Percentiles rank a stretch among this genome's conserved stretches.
Evolutionary conservation across 148 eudicot species (phyloP).

Genomic region (Suaeda aralocaspica): DNA sequence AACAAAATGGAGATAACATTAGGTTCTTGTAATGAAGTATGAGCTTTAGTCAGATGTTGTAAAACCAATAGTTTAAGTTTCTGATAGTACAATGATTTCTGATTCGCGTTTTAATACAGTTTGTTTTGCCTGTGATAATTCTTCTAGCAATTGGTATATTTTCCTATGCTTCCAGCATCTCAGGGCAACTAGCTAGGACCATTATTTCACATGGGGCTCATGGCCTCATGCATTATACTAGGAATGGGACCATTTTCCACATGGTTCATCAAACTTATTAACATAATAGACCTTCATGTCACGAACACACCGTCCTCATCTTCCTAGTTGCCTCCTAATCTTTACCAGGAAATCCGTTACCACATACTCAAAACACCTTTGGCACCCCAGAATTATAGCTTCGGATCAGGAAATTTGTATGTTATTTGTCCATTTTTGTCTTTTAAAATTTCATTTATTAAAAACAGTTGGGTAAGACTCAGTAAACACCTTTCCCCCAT

Average conservation of each 20-base stretch:
- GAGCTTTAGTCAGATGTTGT: not conserved
- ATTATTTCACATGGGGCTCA: constrained; percentile 16
- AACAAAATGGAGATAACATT: too few species aligned
- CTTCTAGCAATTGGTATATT: not conserved
- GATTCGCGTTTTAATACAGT: not conserved
- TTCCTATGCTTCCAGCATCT: not conserved
- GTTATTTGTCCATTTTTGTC: too few species aligned
- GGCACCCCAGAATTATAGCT: not conserved
- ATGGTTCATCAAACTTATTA: constrained; percentile 7
- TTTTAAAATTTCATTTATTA: too few species aligned
- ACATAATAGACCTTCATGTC: not conserved
- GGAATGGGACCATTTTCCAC: constrained; percentile 8
- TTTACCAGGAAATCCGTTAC: too few species aligned
- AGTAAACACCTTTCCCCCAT: too few species aligned
- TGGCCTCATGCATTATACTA: constrained; percentile 19
- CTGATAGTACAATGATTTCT: constrained; percentile 3
- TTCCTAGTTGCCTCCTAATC: not conserved
- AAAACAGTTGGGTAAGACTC: too few species aligned
- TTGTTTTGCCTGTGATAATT: not conserved
- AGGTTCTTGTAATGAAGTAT: not conserved
- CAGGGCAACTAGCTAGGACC: constrained; percentile 13
- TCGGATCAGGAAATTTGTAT: too few species aligned
- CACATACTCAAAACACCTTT: not conserved
- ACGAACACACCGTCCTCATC: not conserved
- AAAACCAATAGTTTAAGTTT: not conserved